phyloP scores from a whole-genome alignment of 352 stramenopile species.

The Pythium insidiosum region DNA sequence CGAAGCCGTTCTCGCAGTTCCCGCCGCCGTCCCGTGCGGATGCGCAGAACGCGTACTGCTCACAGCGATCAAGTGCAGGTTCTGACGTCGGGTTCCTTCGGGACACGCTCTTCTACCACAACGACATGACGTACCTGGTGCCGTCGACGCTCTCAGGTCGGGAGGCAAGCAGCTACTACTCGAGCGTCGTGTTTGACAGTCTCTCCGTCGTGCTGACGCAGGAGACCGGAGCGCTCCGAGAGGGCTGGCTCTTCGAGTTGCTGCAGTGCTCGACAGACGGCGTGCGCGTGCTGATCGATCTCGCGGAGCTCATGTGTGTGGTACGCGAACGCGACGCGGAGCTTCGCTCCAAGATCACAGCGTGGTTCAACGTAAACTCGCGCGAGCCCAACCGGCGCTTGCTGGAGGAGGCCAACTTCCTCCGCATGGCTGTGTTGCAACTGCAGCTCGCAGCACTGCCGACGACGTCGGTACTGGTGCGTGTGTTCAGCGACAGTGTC shows the following conservation, averaged over 20 bases:
- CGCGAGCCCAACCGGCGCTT: not conserved
- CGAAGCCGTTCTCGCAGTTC: no score
- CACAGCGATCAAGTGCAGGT: not conserved
- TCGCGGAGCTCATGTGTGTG: conserved; percentile 4
- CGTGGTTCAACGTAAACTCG: not conserved
- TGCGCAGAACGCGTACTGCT: not conserved
- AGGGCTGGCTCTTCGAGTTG: not conserved
- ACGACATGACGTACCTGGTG: conserved; percentile 8
- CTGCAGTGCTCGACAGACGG: not conserved
- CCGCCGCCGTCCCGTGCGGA: no score
- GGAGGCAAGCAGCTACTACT: conserved; percentile 10
- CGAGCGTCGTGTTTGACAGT: conserved; percentile 9
- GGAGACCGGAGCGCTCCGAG: not conserved
- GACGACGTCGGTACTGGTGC: not conserved
- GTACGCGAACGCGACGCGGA: not conserved
- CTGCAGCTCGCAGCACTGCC: not conserved
- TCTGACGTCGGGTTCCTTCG: conserved; percentile 6
- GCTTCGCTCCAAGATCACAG: not conserved
- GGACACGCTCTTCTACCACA: conserved; percentile 3
- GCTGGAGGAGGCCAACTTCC: not conserved
- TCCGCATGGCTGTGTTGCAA: not conserved
- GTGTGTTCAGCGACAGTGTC: not conserved
- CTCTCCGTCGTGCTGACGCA: not conserved
- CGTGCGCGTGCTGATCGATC: not conserved
- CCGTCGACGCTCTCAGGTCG: not conserved